Base-by-base conservation (phyloP, 192 early-diverging fungal genomes). In the Backusella sp. region DNA sequence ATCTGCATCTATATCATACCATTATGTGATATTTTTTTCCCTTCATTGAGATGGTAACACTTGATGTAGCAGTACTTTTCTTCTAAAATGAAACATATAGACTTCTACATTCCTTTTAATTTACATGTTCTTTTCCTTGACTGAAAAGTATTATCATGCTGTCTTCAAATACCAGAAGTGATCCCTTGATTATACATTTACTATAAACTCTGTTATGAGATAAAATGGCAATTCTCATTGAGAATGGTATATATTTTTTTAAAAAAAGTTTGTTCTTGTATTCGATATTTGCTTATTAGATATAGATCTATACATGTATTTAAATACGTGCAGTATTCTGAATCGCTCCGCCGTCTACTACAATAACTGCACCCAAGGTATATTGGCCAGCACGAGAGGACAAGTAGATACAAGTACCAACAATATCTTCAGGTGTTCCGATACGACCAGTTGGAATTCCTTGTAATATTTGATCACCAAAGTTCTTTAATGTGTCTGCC, bases 381-480 rank as follows among this genome's bases (percentile, higher is more conserved):
- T 96, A 96, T 17, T 93, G 90, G 26, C 92, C 92, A 8, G 93
- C 96, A 7, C 86, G 76, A 37, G 89, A 91, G 11, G 90, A 88
- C 73, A 98, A 80, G 78, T 94, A 98, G 19, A 99, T 83, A 42
- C 89, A 89, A 1, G 94, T 84, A 21, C 92, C 97, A 37, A 92
- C 96, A 86, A 97, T 93, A 84, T 97, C 96, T 73, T 93, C 89
- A 6, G 94, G 85, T 26, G 79, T 77, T 2, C 96, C 96, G 73
- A 98, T 91, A 9, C 95, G 88, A 8, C 91, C 87, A 73, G 93
- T 68, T 11, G 94, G 94, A 53, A 92, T 80, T 52, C 67, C 49
- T 12, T 66, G 41, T 0, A 89, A 84, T 56, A 93, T 92, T 17
- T 70, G 66, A 21, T 92, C 88, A 8, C 86, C 80, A 73, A 80